Evolutionary conservation across 2,329 filamentous ascomycete species (phyloP).

Genomic region (Colletotrichum spaethianum): DNA sequence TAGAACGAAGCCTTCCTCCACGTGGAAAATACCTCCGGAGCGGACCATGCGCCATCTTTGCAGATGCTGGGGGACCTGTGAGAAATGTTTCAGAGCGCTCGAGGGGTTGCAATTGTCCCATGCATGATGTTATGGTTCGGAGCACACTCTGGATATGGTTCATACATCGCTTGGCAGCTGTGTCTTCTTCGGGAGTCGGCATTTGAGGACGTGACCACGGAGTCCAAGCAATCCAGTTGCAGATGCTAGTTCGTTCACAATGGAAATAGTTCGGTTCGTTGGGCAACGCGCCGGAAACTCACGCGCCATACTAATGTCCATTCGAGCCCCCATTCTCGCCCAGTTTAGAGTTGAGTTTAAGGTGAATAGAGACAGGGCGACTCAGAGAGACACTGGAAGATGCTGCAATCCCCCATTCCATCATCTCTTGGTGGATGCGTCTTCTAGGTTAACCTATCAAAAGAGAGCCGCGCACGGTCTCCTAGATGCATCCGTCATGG

Average conservation of each 20-base stretch:
- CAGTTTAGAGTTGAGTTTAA: not conserved
- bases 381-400: not conserved
- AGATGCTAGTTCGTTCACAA: not conserved
- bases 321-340: not conserved
- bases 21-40: conserved; percentile 28
- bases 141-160: not conserved
- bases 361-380: not conserved
- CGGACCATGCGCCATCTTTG: not conserved
- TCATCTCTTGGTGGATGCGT: not conserved
- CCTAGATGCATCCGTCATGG: conserved; percentile 5
- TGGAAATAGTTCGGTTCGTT: not conserved
- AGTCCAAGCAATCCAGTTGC: not conserved
- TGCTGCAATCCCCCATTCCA: not conserved
- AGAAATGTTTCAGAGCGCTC: conserved; percentile 26
- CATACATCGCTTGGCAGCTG: conserved; percentile 1
- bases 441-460: not conserved
- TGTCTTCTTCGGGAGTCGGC: not conserved
- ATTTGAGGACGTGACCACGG: not conserved
- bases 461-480: conserved; percentile 15
- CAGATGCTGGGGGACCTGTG: not conserved
- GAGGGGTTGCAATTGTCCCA: conserved; percentile 1
- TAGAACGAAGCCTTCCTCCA: conserved; percentile 27
- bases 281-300: not conserved
- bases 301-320: not conserved
- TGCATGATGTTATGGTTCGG: conserved; percentile 19